A percentile compares a stretch with the other conserved stretches of the same genome.
These are phyloP conservation scores for Penicillium sp. DNA, from an alignment of 2,329 filamentous ascomycete species.

Conservation along the genomic window DNA sequence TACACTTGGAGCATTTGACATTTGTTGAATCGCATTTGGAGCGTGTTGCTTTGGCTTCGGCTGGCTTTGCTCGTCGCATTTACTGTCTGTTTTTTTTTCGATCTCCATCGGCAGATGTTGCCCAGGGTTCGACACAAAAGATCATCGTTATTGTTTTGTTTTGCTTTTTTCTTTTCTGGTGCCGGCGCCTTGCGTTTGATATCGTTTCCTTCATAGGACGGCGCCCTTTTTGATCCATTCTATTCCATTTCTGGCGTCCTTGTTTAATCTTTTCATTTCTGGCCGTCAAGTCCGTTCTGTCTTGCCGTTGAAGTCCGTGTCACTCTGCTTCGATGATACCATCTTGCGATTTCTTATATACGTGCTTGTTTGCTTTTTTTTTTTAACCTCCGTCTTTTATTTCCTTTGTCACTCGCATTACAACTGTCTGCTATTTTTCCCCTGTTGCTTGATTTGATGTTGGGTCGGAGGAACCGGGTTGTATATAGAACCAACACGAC, in stretches of 20 bases:
- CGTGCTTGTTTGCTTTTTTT: slow-evolving; percentile 1
- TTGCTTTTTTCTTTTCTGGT: slow-evolving; percentile 3
- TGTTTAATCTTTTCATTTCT: slow-evolving; percentile 19
- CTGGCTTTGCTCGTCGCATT: slow-evolving; percentile 30
- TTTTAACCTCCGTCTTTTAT: background rate
- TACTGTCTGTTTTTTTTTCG: slow-evolving; percentile 17
- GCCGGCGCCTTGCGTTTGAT: slow-evolving; percentile 23
- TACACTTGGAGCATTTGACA: slow-evolving; percentile 22
- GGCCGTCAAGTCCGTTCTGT: slow-evolving; percentile 10
- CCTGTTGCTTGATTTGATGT: slow-evolving; percentile 3
- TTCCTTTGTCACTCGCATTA: slow-evolving; percentile 14
- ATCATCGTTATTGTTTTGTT: slow-evolving; percentile 13
- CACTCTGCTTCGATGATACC: slow-evolving; percentile 41
- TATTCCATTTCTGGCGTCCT: slow-evolving; percentile 28
- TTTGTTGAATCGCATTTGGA: slow-evolving; percentile 37
- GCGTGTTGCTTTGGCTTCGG: slow-evolving; percentile 36
- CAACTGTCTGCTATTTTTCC: background rate
- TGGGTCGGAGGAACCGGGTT: slow-evolving; percentile 22
- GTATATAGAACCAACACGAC: slow-evolving; percentile 24
- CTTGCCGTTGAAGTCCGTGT: slow-evolving; percentile 27
- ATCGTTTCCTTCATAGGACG: slow-evolving; percentile 27
- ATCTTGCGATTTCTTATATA: slow-evolving; percentile 33
- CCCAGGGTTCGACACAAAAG: slow-evolving; percentile 17
- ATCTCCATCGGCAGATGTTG: slow-evolving; percentile 15
- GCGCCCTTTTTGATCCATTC: slow-evolving; percentile 22